phyloP scores from a whole-genome alignment of 768 basidiomycete genomes.

The Hydnomerulius pinastri region DNA sequence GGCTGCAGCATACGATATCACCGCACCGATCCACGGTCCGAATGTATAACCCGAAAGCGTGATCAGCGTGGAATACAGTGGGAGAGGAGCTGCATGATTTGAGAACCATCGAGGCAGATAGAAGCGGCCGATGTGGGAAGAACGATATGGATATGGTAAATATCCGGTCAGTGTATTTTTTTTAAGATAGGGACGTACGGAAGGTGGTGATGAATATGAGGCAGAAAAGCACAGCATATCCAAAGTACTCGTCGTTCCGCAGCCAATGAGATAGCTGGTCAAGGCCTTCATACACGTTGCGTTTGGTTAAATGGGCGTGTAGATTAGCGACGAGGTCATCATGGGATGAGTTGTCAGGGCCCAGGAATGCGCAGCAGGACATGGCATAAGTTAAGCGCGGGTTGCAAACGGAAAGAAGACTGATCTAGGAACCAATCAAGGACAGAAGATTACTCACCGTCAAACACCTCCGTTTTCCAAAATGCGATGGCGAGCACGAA shows the following conservation, averaged over 20 bases:
- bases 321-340: slow-evolving; percentile 10
- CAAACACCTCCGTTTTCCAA: slow-evolving; percentile 81
- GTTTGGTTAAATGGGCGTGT: slow-evolving; percentile 6
- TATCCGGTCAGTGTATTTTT: slow-evolving; percentile 1
- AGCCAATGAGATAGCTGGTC: slow-evolving; percentile 83
- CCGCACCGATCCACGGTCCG: slow-evolving; percentile 79
- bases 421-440: slow-evolving; percentile 2
- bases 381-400: slow-evolving; percentile 4
- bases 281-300: slow-evolving; percentile 51
- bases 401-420: not conserved
- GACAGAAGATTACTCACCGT: slow-evolving; percentile 50
- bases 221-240: slow-evolving; percentile 76
- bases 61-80: slow-evolving; percentile 92
- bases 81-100: slow-evolving; percentile 68
- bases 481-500: slow-evolving; percentile 83
- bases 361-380: not conserved
- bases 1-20: slow-evolving; percentile 86
- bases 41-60: slow-evolving; percentile 91
- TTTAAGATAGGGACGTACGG: slow-evolving; percentile 52
- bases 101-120: slow-evolving; percentile 11
- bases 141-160: slow-evolving; percentile 11
- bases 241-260: slow-evolving; percentile 67
- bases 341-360: not conserved
- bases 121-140: slow-evolving; percentile 6
- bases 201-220: slow-evolving; percentile 88